Percentiles rank a stretch among this genome's conserved stretches.
Conservation (phyloP, 352 stramenopile genomes). For the Phytophthora aleatoria region DNA sequence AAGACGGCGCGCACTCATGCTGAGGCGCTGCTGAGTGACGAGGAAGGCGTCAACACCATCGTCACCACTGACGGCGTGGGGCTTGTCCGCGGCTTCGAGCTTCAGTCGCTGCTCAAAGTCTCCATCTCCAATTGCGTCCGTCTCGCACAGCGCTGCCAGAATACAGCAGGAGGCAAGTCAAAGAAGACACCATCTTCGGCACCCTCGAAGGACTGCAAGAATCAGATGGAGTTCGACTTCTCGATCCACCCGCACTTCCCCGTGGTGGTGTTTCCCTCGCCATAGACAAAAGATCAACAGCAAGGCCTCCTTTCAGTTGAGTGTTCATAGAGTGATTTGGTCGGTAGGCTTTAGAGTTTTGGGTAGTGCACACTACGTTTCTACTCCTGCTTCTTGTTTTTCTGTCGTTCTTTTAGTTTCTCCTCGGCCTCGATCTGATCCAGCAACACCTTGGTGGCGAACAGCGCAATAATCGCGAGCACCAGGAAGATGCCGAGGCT, state of each 20-base stretch:
- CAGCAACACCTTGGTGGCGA: conserved; percentile 64
- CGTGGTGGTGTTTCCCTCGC: conserved; percentile 47
- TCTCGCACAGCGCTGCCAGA: conserved; percentile 57
- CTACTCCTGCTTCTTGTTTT: conserved; percentile 32
- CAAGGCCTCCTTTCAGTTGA: background rate
- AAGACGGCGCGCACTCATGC: conserved; percentile 61
- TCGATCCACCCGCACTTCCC: conserved; percentile 74
- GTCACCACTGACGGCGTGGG: conserved; percentile 10
- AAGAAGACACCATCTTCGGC: conserved; percentile 21
- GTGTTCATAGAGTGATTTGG: conserved; percentile 13
- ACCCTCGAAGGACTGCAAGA: conserved; percentile 9
- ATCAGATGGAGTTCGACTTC: conserved; percentile 58
- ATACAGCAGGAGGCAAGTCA: conserved; percentile 28
- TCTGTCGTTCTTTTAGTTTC: conserved; percentile 21
- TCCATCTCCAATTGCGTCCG: conserved; percentile 69
- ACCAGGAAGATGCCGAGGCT: conserved; percentile 48
- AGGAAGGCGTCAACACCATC: conserved; percentile 35
- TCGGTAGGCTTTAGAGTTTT: conserved; percentile 24
- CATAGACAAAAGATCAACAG: conserved; percentile 13
- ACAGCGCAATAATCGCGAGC: conserved; percentile 56
- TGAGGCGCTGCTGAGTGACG: conserved; percentile 54
- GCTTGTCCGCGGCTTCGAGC: conserved; percentile 48
- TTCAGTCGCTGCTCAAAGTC: conserved; percentile 60
- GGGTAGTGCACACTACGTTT: conserved; percentile 5
- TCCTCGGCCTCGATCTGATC: conserved; percentile 65